Conservation (phyloP, 768 basidiomycete genomes). For the Xerocomellus dryophilus region DNA sequence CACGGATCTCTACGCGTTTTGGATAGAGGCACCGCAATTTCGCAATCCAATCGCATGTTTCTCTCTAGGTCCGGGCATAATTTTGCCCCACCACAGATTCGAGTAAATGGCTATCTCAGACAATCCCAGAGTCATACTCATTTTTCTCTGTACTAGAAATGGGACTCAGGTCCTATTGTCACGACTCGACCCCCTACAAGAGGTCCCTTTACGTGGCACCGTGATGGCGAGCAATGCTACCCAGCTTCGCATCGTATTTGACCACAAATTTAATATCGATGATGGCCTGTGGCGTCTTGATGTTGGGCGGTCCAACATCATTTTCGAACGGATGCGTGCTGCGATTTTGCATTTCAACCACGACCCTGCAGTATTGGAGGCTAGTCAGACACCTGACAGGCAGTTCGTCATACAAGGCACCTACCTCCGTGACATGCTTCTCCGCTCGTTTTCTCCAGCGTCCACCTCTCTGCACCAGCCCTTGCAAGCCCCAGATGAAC, state of each 20-base stretch:
- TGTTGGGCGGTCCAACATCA: conserved; percentile 62
- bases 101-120: conserved; percentile 46
- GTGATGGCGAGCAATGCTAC: conserved; percentile 49
- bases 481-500: conserved; percentile 40
- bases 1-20: conserved; percentile 62
- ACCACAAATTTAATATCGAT: conserved; percentile 42
- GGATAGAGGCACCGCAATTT: conserved; percentile 61
- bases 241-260: conserved; percentile 58
- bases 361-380: conserved; percentile 48
- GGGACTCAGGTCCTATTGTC: conserved; percentile 70
- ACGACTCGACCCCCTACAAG: conserved; percentile 57
- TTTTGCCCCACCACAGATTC: conserved; percentile 64
- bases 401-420: conserved; percentile 69
- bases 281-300: conserved; percentile 66
- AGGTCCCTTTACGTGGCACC: conserved; percentile 52
- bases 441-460: conserved; percentile 50
- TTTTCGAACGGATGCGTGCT: conserved; percentile 63
- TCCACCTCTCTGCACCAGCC: conserved; percentile 26
- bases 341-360: conserved; percentile 59
- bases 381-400: conserved; percentile 29
- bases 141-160: conserved; percentile 43
- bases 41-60: conserved; percentile 69
- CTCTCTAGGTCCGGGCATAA: conserved; percentile 56
- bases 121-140: not conserved
- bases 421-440: conserved; percentile 63